These are phyloP conservation scores for Phytopythium litorale DNA, from an alignment of 352 stramenopile species.

Conservation along the genomic window DNA sequence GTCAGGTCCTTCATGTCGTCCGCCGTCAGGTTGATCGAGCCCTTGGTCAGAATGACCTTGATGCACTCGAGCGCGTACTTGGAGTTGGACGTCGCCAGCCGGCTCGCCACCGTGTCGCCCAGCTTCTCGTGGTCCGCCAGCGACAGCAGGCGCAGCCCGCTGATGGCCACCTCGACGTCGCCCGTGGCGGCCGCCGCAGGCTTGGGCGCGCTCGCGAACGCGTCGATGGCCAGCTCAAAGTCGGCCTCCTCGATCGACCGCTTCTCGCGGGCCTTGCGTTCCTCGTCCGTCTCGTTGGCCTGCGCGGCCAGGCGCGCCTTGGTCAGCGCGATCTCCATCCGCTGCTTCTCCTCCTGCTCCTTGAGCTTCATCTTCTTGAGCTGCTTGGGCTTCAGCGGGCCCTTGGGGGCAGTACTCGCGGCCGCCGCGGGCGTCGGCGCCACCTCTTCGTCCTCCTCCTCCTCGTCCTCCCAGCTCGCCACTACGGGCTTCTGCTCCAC, in stretches of 20 bases:
- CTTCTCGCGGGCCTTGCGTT: slow-evolving; percentile 58
- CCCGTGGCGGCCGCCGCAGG: slow-evolving; percentile 24
- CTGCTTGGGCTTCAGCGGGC: slow-evolving; percentile 77
- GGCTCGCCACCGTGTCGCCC: slow-evolving; percentile 53
- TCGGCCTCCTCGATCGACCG: slow-evolving; percentile 63
- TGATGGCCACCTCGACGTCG: slow-evolving; percentile 47
- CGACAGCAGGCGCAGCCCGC: slow-evolving; percentile 58
- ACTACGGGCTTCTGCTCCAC: slow-evolving; percentile 34
- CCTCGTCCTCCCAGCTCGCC: slow-evolving; percentile 74
- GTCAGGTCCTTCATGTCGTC: slow-evolving; percentile 88
- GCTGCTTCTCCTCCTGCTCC: slow-evolving; percentile 82
- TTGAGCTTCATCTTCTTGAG: slow-evolving; percentile 87
- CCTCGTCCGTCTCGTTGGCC: slow-evolving; percentile 55
- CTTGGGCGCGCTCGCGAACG: slow-evolving; percentile 51
- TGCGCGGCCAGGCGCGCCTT: slow-evolving; percentile 73
- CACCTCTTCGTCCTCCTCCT: slow-evolving; percentile 68
- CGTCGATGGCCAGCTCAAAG: slow-evolving; percentile 74
- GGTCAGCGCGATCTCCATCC: slow-evolving; percentile 67
- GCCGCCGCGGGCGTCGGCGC: slow-evolving; percentile 16
- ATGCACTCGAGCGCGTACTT: slow-evolving; percentile 79
- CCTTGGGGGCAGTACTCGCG: slow-evolving; percentile 30
- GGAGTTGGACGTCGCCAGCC: slow-evolving; percentile 57
- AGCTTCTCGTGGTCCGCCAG: slow-evolving; percentile 75
- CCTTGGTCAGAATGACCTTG: slow-evolving; percentile 80
- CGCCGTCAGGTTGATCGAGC: slow-evolving; percentile 67